Evolutionary conservation across 2,329 filamentous ascomycete genomes (phyloP).

Genomic region (Colletotrichum sp.): DNA sequence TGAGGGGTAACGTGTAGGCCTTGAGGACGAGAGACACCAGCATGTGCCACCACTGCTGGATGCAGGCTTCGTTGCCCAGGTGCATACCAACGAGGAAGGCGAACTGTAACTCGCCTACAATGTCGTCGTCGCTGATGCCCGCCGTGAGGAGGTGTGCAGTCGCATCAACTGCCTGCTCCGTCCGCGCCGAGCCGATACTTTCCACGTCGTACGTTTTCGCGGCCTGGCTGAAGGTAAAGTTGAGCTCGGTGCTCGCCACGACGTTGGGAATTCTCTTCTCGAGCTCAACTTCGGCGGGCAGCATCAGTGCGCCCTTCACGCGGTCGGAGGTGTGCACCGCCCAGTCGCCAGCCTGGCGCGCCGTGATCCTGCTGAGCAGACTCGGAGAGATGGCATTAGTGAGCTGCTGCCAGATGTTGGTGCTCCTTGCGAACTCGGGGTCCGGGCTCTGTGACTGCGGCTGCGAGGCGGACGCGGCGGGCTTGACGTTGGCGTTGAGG

Average conservation of each 20-base stretch:
- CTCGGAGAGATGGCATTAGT: slow-evolving; percentile 51
- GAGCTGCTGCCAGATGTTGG: slow-evolving; percentile 56
- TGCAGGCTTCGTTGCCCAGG: slow-evolving; percentile 62
- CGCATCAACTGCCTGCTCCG: slow-evolving; percentile 52
- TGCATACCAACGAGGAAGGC: slow-evolving; percentile 62
- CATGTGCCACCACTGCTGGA: slow-evolving; percentile 68
- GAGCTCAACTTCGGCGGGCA: slow-evolving; percentile 44
- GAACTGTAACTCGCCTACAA: slow-evolving; percentile 67
- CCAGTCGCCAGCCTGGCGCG: slow-evolving; percentile 49
- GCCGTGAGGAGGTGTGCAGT: slow-evolving; percentile 49
- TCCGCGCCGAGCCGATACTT: slow-evolving; percentile 40
- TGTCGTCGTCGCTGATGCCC: slow-evolving; percentile 40
- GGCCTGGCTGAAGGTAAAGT: slow-evolving; percentile 52
- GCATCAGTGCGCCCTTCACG: slow-evolving; percentile 46
- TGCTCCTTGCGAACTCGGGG: slow-evolving; percentile 26
- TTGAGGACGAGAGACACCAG: slow-evolving; percentile 56
- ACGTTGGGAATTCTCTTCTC: slow-evolving; percentile 40
- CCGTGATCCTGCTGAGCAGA: slow-evolving; percentile 54
- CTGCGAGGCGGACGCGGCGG: neutral
- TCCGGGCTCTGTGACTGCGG: slow-evolving; percentile 23
- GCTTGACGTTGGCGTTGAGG: slow-evolving; percentile 15
- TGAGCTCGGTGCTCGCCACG: slow-evolving; percentile 42
- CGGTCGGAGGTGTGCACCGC: slow-evolving; percentile 59
- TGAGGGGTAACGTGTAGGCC: slow-evolving; percentile 49
- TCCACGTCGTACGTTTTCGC: slow-evolving; percentile 46